Base-by-base conservation (phyloP, 2,329 filamentous ascomycete genomes). In the Sarocladium oryzae region DNA sequence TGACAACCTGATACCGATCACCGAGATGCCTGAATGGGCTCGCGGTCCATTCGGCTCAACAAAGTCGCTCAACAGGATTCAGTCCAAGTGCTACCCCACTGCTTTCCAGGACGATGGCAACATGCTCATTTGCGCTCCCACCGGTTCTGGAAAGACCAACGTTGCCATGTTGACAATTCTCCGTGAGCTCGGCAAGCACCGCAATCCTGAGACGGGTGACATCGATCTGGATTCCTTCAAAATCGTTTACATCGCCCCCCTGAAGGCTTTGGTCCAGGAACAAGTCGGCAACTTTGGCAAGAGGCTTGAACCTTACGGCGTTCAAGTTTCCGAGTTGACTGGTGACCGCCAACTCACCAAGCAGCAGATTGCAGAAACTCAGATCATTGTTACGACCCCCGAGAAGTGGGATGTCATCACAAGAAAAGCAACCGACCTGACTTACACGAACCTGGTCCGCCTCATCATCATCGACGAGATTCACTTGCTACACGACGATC, bases 321-420 rank as follows among this genome's bases (percentile, higher is more conserved):
- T 99, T 64, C 86, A 82, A 53, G 93, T 99, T 10, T 83, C 91
- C n/a, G 93, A 99, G 69, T 75, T 99, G 62, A 99, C 93, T 55
- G 93, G 93, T 73, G 93, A 99, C 72, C 88, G 93, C 50, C 93
- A 97, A 70, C 85, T 99, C 64, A 99, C 92, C 18, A 99, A 99
- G 70, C 90, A 96, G 67, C 93, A 99, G 74, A 97, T 99, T 56
- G 84, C 92, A 2, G 93, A 99, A 62, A 99, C 93, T 1, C 92
- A 99, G 66, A 85, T 99, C 59, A 99, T 99, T 60, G 91, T 99
- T 53, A 99, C 93, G 1, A 99, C 93, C 0, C 93, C 93, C 18
- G 93, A 99, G 69, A 99, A 99, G 72, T 99, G 90, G 88, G 93
- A 99, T 69, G 92, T 99, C 58, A 96, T 99, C 60, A 99, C 95